These are phyloP conservation scores for Chlorencoelia australis DNA, from an alignment of 2,329 filamentous ascomycete species.

Conservation along the genomic window DNA sequence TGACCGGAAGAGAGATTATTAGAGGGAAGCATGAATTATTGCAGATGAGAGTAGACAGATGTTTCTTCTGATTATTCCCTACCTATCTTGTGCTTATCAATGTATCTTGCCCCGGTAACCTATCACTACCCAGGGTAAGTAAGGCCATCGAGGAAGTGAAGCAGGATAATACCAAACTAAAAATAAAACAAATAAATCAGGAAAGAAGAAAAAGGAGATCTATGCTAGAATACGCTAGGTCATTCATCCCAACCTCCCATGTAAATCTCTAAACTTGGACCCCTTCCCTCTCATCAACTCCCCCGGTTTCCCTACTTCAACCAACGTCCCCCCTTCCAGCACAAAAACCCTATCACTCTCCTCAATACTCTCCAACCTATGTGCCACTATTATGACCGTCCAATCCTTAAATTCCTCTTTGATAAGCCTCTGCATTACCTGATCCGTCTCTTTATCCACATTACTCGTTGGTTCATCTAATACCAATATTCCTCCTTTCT, in stretches of 20 bases:
- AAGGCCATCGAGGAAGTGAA: no score
- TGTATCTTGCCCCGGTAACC: no score
- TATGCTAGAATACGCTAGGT: no score
- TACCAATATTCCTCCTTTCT: slow-evolving; percentile 30
- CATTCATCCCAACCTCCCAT: not conserved
- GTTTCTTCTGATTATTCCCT: no score
- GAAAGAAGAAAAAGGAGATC: no score
- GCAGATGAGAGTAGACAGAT: no score
- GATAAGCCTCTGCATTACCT: slow-evolving; percentile 44
- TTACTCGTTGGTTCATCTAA: slow-evolving; percentile 37
- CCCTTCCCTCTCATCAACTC: slow-evolving; percentile 39
- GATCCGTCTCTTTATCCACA: slow-evolving; percentile 46
- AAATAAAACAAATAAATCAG: no score
- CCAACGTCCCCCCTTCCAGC: slow-evolving; percentile 44
- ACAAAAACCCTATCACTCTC: slow-evolving; percentile 36
- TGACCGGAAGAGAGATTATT: no score
- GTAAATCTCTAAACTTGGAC: not conserved
- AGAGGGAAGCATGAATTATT: no score
- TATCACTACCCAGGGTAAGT: no score
- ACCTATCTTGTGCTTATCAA: no score
- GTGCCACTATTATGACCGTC: slow-evolving; percentile 33
- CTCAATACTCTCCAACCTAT: slow-evolving; percentile 29
- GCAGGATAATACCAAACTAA: no score
- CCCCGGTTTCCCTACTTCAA: slow-evolving; percentile 79
- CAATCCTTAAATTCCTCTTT: slow-evolving; percentile 40